Conservation (phyloP, 352 stramenopile genomes). For the Bremia lactucae region DNA sequence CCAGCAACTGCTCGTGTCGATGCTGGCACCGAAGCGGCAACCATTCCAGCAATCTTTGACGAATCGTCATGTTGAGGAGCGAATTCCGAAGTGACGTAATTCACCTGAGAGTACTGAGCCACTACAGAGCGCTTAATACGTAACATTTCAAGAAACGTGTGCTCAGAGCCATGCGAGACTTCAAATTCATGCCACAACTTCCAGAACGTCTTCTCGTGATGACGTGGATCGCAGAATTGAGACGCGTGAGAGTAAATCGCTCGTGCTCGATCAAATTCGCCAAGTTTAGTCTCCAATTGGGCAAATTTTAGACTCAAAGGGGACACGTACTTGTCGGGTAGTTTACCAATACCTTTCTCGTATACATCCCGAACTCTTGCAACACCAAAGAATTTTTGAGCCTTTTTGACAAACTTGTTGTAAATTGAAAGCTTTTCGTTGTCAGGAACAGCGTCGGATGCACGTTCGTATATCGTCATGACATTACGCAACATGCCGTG, state of each 20-base stretch:
- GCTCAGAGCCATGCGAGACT: slow-evolving; percentile 92
- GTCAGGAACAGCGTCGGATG: slow-evolving; percentile 78
- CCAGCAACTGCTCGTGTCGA: slow-evolving; percentile 30
- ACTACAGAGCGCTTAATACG: slow-evolving; percentile 95
- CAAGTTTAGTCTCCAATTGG: slow-evolving; percentile 92
- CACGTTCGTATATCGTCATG: slow-evolving; percentile 92
- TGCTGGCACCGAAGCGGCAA: slow-evolving; percentile 34
- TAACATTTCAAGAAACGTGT: slow-evolving; percentile 99
- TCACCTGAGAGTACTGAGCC: slow-evolving; percentile 92
- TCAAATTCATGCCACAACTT: slow-evolving; percentile 93
- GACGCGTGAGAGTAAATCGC: slow-evolving; percentile 92
- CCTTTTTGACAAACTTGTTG: slow-evolving; percentile 90
- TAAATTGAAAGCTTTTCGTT: slow-evolving; percentile 91
- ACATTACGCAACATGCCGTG: slow-evolving; percentile 93
- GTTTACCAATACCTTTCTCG: slow-evolving; percentile 88
- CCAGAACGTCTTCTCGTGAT: slow-evolving; percentile 92
- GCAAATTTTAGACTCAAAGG: slow-evolving; percentile 95
- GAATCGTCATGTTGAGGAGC: slow-evolving; percentile 24
- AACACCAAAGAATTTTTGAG: slow-evolving; percentile 93
- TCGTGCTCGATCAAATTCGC: slow-evolving; percentile 94
- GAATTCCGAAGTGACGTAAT: slow-evolving; percentile 93
- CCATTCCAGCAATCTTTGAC: slow-evolving; percentile 38
- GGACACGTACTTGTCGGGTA: slow-evolving; percentile 87
- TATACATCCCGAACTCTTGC: slow-evolving; percentile 95
- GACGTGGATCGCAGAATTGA: slow-evolving; percentile 95